Percentiles rank a stretch among this genome's conserved stretches.
phyloP scores from a whole-genome alignment of 345 rosid genomes.

The Streptanthus diversifolius region DNA sequence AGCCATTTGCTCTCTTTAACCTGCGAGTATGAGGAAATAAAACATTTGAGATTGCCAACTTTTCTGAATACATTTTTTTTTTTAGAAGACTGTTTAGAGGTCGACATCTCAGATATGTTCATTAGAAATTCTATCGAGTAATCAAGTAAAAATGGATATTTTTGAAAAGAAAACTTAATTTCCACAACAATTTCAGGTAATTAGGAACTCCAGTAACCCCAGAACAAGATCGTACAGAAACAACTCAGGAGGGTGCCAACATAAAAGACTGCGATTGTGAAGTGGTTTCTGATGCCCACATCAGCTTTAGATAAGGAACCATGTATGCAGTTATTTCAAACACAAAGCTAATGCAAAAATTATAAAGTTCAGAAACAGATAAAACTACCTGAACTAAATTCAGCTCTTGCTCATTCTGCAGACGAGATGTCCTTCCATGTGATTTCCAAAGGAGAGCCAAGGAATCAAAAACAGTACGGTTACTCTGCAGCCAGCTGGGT shows the following conservation, averaged over 20 bases:
- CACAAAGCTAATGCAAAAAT: constrained; percentile 7
- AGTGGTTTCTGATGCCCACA: constrained; percentile 3
- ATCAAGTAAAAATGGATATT: neutral
- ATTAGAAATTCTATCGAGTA: neutral
- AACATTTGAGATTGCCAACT: constrained; percentile 6
- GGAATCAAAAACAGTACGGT: constrained; percentile 72
- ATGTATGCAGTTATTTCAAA: constrained; percentile 13
- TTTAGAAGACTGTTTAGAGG: neutral
- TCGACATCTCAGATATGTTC: neutral
- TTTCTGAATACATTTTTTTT: constrained; percentile 2
- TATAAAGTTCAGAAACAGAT: constrained; percentile 2
- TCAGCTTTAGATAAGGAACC: constrained; percentile 11
- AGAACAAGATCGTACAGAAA: constrained; percentile 5
- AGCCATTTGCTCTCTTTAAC: constrained; percentile 70
- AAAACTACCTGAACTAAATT: constrained; percentile 80
- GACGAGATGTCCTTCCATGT: constrained; percentile 75
- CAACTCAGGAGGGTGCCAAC: constrained; percentile 9
- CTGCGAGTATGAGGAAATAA: constrained; percentile 43
- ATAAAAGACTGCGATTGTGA: neutral
- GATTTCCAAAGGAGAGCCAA: constrained; percentile 87
- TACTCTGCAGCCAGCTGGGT: constrained; percentile 91
- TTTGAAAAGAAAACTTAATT: neutral
- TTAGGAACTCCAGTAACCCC: neutral
- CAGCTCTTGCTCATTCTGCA: constrained; percentile 87
- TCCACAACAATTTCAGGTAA: constrained; percentile 4